Evolutionary conservation across 805 yeast species (phyloP).

Genomic region (Candida qinlingensis): DNA sequence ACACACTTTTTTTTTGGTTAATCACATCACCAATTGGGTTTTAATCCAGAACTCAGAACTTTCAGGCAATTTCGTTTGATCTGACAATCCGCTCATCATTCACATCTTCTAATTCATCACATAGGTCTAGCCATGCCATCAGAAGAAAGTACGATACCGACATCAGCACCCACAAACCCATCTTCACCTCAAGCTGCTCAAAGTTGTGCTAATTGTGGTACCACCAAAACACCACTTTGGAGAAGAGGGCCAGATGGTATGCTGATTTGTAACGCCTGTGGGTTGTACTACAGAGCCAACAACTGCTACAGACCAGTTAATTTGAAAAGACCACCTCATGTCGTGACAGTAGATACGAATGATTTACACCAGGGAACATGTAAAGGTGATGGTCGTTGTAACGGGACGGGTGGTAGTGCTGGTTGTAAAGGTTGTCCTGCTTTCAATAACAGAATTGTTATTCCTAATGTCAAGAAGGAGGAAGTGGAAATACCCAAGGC

Average conservation of each 20-base stretch:
- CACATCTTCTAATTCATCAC: background rate
- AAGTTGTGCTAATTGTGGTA: conserved; percentile 78
- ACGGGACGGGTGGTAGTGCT: conserved; percentile 80
- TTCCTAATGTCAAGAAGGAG: conserved; percentile 18
- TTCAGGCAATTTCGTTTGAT: too few species aligned
- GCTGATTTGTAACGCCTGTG: conserved; percentile 94
- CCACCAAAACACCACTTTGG: conserved; percentile 91
- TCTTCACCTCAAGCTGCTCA: conserved; percentile 10
- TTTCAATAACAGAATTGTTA: conserved; percentile 59
- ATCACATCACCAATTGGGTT: too few species aligned
- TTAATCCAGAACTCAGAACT: too few species aligned
- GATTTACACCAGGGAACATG: conserved; percentile 24
- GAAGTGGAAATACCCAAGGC: conserved; percentile 3
- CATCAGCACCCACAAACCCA: background rate
- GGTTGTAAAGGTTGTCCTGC: conserved; percentile 86
- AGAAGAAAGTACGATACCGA: too few species aligned
- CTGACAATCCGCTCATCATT: background rate
- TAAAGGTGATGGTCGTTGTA: conserved; percentile 51
- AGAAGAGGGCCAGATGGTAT: conserved; percentile 84
- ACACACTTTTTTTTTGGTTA: too few species aligned
- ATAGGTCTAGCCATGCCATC: background rate
- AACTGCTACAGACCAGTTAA: conserved; percentile 89
- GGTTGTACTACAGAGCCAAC: conserved; percentile 81
- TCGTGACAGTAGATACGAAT: conserved; percentile 64
- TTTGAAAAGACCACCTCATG: conserved; percentile 69